Base-by-base conservation (phyloP, 2,329 filamentous ascomycete genomes). In the Hirsutella rhossiliensis region DNA sequence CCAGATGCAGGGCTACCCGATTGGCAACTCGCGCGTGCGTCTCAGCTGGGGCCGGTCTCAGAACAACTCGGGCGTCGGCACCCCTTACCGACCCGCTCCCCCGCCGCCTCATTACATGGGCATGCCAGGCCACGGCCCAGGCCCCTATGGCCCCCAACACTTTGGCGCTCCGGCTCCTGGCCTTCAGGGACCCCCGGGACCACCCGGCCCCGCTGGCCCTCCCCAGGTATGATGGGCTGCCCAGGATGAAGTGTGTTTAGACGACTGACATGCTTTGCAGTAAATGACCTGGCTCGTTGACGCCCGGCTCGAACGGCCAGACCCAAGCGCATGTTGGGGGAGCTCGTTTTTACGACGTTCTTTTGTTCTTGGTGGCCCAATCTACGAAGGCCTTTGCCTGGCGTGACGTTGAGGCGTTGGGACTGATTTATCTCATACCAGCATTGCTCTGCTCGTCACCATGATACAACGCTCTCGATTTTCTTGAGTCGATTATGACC, bases 1-100 rank as follows among this genome's bases (percentile, higher is more conserved):
- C 71, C 92, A 98, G 70, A 98, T 98, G 92, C 92, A 98, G 69
- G 92, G 92, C 48, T 98, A 98, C 64, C 92, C 92, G 20, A 98
- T 98, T 58, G 92, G 92, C 45, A 98, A 98, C 75, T 97, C 90
- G 40, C 88, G 92, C 53, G 92, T 98, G 47, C 88, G 92, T 58
- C 78, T 98, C 54, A 95, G 87, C 63, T 98, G 92, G 92, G 92
- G 92, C 51, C 86, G 92, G 52, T 94, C 86, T 44, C 92, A 98
- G 75, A 98, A 97, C 80, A 98, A 98, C 75, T 97, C 90, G 49
- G 92, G 92, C 46, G 92, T 94, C 48, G 92, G 92, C 53, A 97
- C 92, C 54, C 92, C 92, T 47, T 97, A 98, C 70, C 85, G 92
- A 51, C 92, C 92, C 50, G 92, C 92, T 42, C 92, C 92, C 45